A percentile compares a stretch with the other conserved stretches of the same genome.
These are phyloP conservation scores for Capsicum pubescens DNA, from an alignment of 257 asterid genomes.

Conservation along the genomic window DNA sequence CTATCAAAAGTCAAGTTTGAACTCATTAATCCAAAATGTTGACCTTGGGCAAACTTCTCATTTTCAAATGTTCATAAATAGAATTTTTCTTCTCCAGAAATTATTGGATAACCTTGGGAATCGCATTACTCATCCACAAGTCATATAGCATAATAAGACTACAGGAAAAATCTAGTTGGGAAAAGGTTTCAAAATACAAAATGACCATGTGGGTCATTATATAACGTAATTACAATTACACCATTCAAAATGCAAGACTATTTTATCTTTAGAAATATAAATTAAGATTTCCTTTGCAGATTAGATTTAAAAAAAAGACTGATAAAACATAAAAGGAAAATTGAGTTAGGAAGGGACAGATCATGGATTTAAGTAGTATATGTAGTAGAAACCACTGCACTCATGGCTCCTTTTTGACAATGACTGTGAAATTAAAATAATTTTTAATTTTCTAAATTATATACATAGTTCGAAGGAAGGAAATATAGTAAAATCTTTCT, in stretches of 20 bases:
- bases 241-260: background rate
- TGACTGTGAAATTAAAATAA: background rate
- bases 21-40: background rate
- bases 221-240: background rate
- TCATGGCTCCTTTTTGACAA: background rate
- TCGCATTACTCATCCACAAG: background rate
- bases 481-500: background rate
- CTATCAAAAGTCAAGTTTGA: background rate
- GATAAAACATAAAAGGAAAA: background rate
- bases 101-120: background rate
- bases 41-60: background rate
- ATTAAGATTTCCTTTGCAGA: background rate
- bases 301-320: background rate
- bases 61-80: no score
- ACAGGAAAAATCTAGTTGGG: no score
- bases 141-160: background rate
- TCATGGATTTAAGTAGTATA: background rate
- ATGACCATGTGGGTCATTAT: no score
- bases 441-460: background rate
- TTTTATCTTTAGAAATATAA: background rate
- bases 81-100: no score
- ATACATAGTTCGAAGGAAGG: background rate
- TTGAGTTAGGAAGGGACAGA: background rate
- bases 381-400: no score
- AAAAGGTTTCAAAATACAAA: background rate